Evolutionary conservation across 2,329 filamentous ascomycete species (phyloP).

Genomic region (Alternaria brassicae): DNA sequence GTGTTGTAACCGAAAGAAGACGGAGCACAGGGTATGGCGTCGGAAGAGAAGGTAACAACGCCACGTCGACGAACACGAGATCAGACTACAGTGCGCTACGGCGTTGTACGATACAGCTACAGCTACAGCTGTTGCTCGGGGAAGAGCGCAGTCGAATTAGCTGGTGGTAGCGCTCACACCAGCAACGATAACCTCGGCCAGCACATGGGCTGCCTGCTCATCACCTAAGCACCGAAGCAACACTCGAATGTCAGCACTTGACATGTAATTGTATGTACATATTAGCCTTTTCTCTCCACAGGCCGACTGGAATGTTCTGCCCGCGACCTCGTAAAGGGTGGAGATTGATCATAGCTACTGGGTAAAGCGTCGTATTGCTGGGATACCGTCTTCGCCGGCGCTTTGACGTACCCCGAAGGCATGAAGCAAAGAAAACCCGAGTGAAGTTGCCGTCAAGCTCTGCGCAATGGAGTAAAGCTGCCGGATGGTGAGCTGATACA

Average conservation of each 20-base stretch:
- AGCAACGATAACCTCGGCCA: neutral
- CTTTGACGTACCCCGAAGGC: neutral
- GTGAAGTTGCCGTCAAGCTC: neutral
- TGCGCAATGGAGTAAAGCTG: neutral
- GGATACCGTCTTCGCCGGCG: neutral
- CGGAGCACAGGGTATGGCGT: neutral
- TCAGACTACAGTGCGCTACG: neutral
- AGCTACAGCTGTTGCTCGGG: neutral
- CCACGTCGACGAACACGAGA: slow-evolving; percentile 4
- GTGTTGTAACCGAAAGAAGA: slow-evolving; percentile 6
- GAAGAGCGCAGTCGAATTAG: neutral
- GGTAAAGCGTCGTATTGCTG: neutral
- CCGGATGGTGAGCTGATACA: neutral
- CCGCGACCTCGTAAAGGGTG: slow-evolving; percentile 1
- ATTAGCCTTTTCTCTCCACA: neutral
- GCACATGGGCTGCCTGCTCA: neutral
- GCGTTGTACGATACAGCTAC: neutral
- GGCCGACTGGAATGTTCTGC: neutral
- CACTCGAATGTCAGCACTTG: neutral
- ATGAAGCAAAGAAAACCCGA: neutral
- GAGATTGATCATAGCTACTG: slow-evolving; percentile 4
- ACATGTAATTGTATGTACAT: neutral
- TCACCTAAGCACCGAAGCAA: neutral
- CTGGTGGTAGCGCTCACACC: neutral
- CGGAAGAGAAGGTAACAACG: neutral